Evolutionary conservation across 257 asterid genomes (phyloP).

Genomic region (Echites panduratus): DNA sequence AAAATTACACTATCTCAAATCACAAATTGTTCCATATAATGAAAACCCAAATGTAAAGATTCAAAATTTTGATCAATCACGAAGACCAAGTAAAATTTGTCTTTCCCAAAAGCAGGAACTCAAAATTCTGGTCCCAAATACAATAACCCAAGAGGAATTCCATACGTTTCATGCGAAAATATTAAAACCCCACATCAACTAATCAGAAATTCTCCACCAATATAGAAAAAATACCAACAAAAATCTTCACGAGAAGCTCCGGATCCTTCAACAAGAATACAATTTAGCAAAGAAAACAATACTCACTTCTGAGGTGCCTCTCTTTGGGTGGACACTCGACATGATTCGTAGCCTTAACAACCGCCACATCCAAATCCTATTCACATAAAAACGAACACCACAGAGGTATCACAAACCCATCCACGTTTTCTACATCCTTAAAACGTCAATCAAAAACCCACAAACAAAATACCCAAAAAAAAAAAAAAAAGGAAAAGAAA

Average conservation of each 20-base stretch:
- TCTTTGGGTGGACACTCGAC: constrained; percentile 95
- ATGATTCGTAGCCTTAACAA: constrained; percentile 98
- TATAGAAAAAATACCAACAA: constrained; percentile 20
- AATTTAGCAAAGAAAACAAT: constrained; percentile 9
- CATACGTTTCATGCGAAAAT: constrained; percentile 4
- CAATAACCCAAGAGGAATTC: constrained; percentile 2
- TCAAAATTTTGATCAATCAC: constrained; percentile 1
- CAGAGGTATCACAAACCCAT: constrained; percentile 7
- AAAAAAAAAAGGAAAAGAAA: background rate
- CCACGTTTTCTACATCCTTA: constrained; percentile 15
- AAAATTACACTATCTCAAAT: background rate
- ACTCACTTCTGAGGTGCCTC: constrained; percentile 82
- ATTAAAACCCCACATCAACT: constrained; percentile 12
- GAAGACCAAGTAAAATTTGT: background rate
- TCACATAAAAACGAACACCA: constrained; percentile 20
- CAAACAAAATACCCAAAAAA: background rate
- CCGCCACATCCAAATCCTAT: constrained; percentile 97
- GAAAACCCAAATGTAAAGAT: background rate
- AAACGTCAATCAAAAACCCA: constrained; percentile 1
- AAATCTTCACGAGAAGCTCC: constrained; percentile 9
- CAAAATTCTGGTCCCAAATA: constrained; percentile 1
- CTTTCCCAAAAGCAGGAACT: background rate
- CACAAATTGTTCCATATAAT: background rate
- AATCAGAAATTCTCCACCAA: constrained; percentile 16
- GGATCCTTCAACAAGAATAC: constrained; percentile 30